Evolutionary conservation across 2,329 filamentous ascomycete genomes (phyloP), one percentile per base, ranked within the genome.

Genomic region (Neopestalotiopsis sp.): DNA sequence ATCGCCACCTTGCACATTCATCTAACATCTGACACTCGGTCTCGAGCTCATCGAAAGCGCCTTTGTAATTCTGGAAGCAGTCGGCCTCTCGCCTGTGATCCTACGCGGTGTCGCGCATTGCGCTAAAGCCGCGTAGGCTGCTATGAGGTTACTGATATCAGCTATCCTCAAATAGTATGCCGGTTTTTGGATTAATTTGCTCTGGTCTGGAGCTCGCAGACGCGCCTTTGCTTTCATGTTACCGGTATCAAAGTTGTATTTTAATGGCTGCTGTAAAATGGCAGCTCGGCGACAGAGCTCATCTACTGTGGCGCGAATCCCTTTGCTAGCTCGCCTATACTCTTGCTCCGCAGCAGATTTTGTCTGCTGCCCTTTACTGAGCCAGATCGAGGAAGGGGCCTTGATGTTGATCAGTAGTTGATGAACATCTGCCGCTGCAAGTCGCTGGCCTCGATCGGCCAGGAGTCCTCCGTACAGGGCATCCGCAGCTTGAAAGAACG

Each of bases 221-320:
- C 17, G 45, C 45, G 45, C 17, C 9, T 9, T 17, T 53, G n/a
- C 9, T 20, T 53, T 53, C 7, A 17, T n/a, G 45, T 17, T n/a
- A 3, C 45, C 45, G 9, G 9, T 14, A n/a, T 53, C 17, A 53
- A 53, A 53, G 45, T n/a, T 20, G 6, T 53, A 17, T 6, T 17
- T 53, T 3, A 53, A 6, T 20, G 9, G 9, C n/a, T 53, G 14
- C 13, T 53, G 17, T 3, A 53, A 53, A 20, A 20, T 20, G 24
- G 24, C 24, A 20, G 24, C 59, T 20, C 32, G 32, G 7, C 5
- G 1, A 30, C 73, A 42, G 63, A 66, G 73, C 10, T 73, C 70
- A 49, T 77, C 74, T 1, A 78, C 45, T 1, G 70, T 67, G 0
- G 40, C 10, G 5, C 75, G 77, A 38, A 78, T 71, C 12, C 69